These are phyloP conservation scores for Erodium trifolium DNA, from an alignment of 441 rosid species.

Conservation along the genomic window DNA sequence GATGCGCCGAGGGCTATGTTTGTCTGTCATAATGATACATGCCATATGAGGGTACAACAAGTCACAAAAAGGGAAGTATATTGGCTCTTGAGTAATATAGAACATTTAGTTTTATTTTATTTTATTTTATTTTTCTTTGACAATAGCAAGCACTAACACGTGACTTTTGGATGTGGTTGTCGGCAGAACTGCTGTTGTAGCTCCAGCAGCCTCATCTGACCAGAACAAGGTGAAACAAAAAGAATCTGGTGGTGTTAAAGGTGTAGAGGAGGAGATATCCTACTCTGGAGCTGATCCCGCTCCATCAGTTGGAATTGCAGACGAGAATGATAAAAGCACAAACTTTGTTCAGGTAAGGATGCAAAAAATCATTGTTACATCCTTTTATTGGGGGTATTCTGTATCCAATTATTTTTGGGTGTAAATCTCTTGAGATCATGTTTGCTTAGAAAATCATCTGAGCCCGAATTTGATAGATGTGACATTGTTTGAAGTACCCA, in stretches of 20 bases:
- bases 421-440: neutral
- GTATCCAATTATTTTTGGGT: too few relatives aligned
- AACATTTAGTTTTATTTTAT: neutral
- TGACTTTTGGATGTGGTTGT: slow-evolving; percentile 16
- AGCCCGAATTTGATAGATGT: neutral
- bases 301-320: slow-evolving; percentile 34
- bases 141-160: slow-evolving; percentile 11
- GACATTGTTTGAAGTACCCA: neutral
- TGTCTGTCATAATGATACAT: neutral
- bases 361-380: slow-evolving; percentile 9
- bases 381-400: neutral
- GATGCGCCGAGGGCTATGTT: neutral
- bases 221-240: slow-evolving; percentile 31
- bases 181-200: slow-evolving; percentile 37
- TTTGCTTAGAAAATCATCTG: neutral
- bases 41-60: neutral
- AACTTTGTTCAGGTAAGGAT: slow-evolving; percentile 43
- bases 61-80: neutral
- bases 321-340: slow-evolving; percentile 49
- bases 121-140: neutral
- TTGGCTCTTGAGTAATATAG: neutral
- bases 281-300: slow-evolving; percentile 33
- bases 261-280: slow-evolving; percentile 28
- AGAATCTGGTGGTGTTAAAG: slow-evolving; percentile 28
- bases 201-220: slow-evolving; percentile 23